Base-by-base conservation (phyloP, 2,329 filamentous ascomycete genomes). In the Trichophyton simii region DNA sequence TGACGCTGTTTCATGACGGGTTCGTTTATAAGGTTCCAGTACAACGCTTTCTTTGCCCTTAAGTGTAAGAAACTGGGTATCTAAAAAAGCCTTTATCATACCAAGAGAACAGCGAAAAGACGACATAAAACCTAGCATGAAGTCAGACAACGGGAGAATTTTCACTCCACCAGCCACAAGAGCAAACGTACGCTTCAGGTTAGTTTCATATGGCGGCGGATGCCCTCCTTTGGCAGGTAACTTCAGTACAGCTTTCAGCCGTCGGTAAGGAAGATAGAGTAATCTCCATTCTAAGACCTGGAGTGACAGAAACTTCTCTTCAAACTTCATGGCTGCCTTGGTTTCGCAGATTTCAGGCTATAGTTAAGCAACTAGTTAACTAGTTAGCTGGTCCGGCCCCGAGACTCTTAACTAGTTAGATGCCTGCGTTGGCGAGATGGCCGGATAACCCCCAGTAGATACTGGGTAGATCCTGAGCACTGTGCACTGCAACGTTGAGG, bases 211-310 rank as follows among this genome's bases (percentile, higher is more conserved):
- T 13, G 13, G 28, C 9, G 58, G 15, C n/a, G 15, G 42, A 13
- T 41, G 55, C 20, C 28, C 5, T 31, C 28, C 18, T 5, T 34
- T 62, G 44, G 25, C 22, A 13, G 18, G 1, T 34, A 8, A 31
- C 38, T 60, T 63, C 34, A 54, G 38, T n/a, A 54, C 46, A 54
- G 13, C 50, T 46, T 72, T 70, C 25, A 73, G 57, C 22, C 57
- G 60, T 48, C 67, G 64, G 59, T 73, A 72, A 54, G 69, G 66
- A 22, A 71, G 60, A 61, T 72, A 72, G 20, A 63, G 58, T 9
- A 64, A 38, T 2, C 63, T 62, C 71, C 69, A 73, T 60, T 70
- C 68, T 3, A 70, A 66, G 3, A 70, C 60, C 22, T 67, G 64
- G 52, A 65, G 60, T 7, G 34, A 62, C 57, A 71, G 66, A 6